These are phyloP conservation scores for Aureobasidium subglaciale DNA, from an alignment of 2,329 filamentous ascomycete species.

Conservation along the genomic window DNA sequence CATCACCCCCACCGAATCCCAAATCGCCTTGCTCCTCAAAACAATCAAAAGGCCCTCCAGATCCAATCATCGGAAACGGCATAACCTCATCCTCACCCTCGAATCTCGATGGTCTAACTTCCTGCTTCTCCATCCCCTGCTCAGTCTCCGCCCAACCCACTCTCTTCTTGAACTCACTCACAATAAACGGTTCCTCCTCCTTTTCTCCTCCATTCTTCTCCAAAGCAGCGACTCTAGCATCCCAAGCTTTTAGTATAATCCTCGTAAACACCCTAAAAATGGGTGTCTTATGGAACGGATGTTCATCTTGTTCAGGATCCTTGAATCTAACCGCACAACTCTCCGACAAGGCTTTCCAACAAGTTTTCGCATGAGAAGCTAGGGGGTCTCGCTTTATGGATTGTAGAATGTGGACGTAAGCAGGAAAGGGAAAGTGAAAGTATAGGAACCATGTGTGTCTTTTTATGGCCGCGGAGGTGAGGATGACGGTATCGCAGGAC, in stretches of 20 bases:
- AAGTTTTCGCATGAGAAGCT: constrained; percentile 26
- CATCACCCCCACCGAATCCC: not conserved
- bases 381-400: constrained; percentile 35
- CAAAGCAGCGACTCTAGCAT: constrained; percentile 31
- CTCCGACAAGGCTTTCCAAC: constrained; percentile 41
- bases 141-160: not conserved
- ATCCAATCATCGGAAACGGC: not conserved
- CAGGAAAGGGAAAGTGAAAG: constrained; percentile 43
- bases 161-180: not conserved
- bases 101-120: not conserved
- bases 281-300: constrained; percentile 20
- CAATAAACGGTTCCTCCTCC: not conserved
- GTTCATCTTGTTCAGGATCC: constrained; percentile 13
- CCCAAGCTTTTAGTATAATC: constrained; percentile 58
- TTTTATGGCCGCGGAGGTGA: constrained; percentile 35
- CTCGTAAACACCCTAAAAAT: constrained; percentile 40
- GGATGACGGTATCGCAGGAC: constrained; percentile 41
- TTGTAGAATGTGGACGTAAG: constrained; percentile 41
- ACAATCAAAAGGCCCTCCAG: not conserved
- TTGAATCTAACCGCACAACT: constrained; percentile 37
- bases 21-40: not conserved
- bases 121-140: not conserved
- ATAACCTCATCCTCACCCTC: not conserved
- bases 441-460: constrained; percentile 38
- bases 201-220: too few relatives aligned